Base-by-base conservation (phyloP, 306 rosid species). In the Trifolium fragiferum region DNA sequence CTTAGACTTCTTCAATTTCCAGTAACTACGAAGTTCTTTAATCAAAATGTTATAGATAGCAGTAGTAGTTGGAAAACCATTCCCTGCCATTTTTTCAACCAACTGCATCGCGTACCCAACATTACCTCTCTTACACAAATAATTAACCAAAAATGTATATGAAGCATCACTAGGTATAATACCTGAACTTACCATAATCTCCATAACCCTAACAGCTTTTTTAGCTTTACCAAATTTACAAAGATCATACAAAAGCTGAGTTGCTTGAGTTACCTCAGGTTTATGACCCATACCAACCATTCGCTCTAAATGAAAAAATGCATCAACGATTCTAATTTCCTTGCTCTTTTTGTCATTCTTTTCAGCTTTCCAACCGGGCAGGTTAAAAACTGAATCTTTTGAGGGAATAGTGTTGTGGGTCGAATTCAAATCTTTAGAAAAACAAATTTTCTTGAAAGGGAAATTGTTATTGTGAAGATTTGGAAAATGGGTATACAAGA, bases 71-170 rank as follows among this genome's bases (percentile, higher is more conserved):
- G 87, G 87, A 61, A 81, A 87, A 15, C 93, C 95, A 82, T 67
- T 80, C 9, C 83, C 87, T 72, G 86, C 99, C 95, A 92, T 89
- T 51, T 85, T 90, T 20, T 88, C 99, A 72, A 94, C 95, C 78
- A 94, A 41, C 73, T 94, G 97, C 92, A 94, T 81, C 35, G 99
- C 97, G 90, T 87, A 79, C 13, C 99, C 99, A 82, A 90, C 88
- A 72, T 87, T 86, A 5, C 97, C 97, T 61, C 85, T 87, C 81
- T 69, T 90, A 70, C 99, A 94, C 88, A 94, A 80, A 78, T 54
- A 83, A 75, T 74, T 92, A 10, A 94, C 89, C 85, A 94, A 87
- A 79, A 70, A 84, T 16, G 90, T 82, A 66, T 82, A 91, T 1
- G 96, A 86, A 54, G 90, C 79, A 8, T 91, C 93, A 72, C 88